Percentiles rank a stretch among this genome's conserved stretches.
phyloP scores from a whole-genome alignment of 495 filamentous ascomycete species.

The Aspergillus homomorphus region DNA sequence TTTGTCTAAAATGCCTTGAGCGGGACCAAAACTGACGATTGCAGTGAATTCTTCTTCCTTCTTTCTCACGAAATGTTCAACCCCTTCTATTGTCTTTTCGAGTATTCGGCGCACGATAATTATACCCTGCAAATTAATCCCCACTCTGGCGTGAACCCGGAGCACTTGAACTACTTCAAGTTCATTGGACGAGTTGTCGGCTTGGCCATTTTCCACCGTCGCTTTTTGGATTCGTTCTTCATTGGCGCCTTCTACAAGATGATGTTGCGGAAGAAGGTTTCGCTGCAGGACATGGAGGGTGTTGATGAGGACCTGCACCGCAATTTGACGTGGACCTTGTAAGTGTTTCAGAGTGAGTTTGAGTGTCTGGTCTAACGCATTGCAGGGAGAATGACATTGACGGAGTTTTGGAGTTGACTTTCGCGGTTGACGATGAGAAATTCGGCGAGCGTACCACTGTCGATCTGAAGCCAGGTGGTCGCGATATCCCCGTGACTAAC shows the following conservation, averaged over 20 bases:
- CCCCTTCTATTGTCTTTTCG: slow-evolving; percentile 99
- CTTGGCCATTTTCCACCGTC: slow-evolving; percentile 94
- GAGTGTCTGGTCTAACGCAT: slow-evolving; percentile 1
- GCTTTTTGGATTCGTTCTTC: slow-evolving; percentile 98
- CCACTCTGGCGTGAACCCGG: slow-evolving; percentile 98
- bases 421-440: slow-evolving; percentile 94
- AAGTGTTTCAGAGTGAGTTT: slow-evolving; percentile 26
- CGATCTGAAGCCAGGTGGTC: slow-evolving; percentile 86
- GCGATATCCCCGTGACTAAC: slow-evolving; percentile 92
- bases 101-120: slow-evolving; percentile 99
- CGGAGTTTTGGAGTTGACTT: slow-evolving; percentile 87
- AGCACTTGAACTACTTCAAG: slow-evolving; percentile 99
- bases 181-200: slow-evolving; percentile 99
- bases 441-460: slow-evolving; percentile 92
- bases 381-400: slow-evolving; percentile 88
- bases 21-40: slow-evolving; percentile 23
- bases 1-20: background rate
- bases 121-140: slow-evolving; percentile 99
- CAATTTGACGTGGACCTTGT: slow-evolving; percentile 91
- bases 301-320: slow-evolving; percentile 97
- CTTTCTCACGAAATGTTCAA: slow-evolving; percentile 99
- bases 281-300: slow-evolving; percentile 95
- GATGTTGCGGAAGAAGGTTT: slow-evolving; percentile 91
- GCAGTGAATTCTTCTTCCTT: slow-evolving; percentile 98
- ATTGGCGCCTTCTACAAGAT: slow-evolving; percentile 99